phyloP scores from a whole-genome alignment of 2,329 filamentous ascomycete species.

The Neocucurbitaria cava region DNA sequence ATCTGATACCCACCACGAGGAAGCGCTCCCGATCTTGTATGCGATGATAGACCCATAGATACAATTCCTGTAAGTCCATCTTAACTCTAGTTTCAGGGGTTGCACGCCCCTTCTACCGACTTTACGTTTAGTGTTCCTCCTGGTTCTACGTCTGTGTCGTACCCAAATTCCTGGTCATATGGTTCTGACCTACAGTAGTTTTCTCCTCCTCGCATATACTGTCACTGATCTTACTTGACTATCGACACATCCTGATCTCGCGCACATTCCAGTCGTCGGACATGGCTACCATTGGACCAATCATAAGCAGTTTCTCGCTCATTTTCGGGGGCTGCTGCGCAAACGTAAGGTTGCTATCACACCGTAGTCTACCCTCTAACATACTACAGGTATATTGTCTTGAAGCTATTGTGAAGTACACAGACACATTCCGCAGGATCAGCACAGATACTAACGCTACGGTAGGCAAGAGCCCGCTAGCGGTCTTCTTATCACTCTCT shows the following conservation, averaged over 20 bases:
- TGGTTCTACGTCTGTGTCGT: no score
- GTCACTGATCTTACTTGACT: not conserved
- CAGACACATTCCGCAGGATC: conserved; percentile 12
- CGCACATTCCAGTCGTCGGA: not conserved
- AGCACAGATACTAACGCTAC: conserved; percentile 20
- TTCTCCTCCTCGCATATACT: not conserved
- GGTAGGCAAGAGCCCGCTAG: conserved; percentile 80
- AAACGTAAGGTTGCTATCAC: conserved; percentile 67
- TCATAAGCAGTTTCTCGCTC: conserved; percentile 71
- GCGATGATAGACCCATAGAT: conserved; percentile 17
- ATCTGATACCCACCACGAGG: conserved; percentile 5
- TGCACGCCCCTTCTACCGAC: not conserved
- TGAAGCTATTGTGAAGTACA: conserved; percentile 92
- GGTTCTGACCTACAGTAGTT: conserved; percentile 10
- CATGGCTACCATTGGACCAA: conserved; percentile 46
- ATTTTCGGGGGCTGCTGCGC: conserved; percentile 97
- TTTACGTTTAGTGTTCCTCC: not conserved
- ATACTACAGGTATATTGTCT: conserved; percentile 82
- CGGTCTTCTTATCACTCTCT: conserved; percentile 70
- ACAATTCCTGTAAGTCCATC: not conserved
- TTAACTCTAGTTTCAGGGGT: not conserved
- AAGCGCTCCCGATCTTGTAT: conserved; percentile 2
- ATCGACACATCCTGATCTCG: not conserved
- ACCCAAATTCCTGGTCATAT: not conserved
- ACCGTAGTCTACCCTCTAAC: conserved; percentile 10